phyloP scores from a whole-genome alignment of 2,329 filamentous ascomycete species.

The Neocatenulostroma microsporum region DNA sequence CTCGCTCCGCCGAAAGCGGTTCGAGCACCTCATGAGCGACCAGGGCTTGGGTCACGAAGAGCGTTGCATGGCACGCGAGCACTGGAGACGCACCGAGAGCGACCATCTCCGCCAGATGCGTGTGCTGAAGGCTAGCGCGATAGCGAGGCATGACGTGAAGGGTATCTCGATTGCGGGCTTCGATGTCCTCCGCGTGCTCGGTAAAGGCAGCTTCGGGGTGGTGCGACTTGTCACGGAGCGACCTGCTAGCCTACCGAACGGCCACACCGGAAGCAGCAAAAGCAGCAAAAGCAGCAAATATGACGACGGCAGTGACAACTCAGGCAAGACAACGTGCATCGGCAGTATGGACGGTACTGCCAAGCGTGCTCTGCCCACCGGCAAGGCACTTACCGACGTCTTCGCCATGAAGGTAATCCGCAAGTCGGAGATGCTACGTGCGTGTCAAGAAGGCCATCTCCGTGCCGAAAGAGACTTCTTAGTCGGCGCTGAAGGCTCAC shows the following conservation, averaged over 20 bases:
- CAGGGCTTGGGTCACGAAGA: conserved; percentile 51
- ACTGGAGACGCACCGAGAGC: conserved; percentile 61
- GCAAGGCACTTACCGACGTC: conserved; percentile 47
- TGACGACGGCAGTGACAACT: conserved; percentile 28
- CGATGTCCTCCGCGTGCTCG: conserved; percentile 71
- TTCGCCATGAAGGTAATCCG: conserved; percentile 97
- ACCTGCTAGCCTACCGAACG: neutral
- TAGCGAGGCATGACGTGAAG: conserved; percentile 40
- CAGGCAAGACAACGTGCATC: conserved; percentile 10
- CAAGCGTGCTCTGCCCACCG: conserved; percentile 19
- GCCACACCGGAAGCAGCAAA: no score
- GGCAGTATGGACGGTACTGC: conserved; percentile 21
- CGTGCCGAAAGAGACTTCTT: conserved; percentile 88
- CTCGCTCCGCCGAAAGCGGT: conserved; percentile 51
- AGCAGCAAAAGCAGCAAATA: no score
- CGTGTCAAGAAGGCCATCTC: conserved; percentile 85
- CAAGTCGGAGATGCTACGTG: conserved; percentile 86
- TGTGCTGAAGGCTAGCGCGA: conserved; percentile 57
- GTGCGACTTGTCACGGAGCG: conserved; percentile 72
- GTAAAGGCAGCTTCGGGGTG: conserved; percentile 90
- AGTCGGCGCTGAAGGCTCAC: conserved; percentile 74
- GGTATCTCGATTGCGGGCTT: conserved; percentile 58
- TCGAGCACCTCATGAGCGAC: conserved; percentile 57
- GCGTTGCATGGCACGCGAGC: conserved; percentile 44
- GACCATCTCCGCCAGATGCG: conserved; percentile 67